These are phyloP conservation scores for Juncus effusus DNA, from an alignment of 176 grass and related monocot species.

Conservation along the genomic window DNA sequence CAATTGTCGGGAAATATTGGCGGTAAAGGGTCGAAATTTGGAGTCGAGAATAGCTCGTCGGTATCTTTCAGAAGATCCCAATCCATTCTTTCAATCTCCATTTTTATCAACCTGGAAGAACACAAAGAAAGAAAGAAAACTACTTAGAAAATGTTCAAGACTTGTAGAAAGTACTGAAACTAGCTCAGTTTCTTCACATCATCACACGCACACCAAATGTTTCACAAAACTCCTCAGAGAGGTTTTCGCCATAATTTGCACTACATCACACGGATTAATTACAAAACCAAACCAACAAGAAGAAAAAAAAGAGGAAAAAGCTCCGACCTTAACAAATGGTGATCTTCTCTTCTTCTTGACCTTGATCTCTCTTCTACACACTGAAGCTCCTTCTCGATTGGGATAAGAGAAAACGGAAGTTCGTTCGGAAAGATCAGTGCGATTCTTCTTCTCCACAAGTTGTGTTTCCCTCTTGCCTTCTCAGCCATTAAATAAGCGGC, in stretches of 20 bases:
- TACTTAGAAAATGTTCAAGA: background rate
- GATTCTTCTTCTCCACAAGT: too few relatives aligned
- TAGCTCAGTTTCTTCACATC: background rate
- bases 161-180: background rate
- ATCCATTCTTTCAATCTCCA: background rate
- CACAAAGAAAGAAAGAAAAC: background rate
- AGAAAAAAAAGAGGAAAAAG: too few relatives aligned
- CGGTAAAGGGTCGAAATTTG: background rate
- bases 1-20: background rate
- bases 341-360: too few relatives aligned
- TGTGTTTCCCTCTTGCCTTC: too few relatives aligned
- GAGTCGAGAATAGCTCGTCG: background rate
- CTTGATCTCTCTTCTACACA: too few relatives aligned
- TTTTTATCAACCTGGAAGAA: slow-evolving; percentile 10
- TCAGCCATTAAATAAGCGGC: too few relatives aligned
- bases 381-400: too few relatives aligned
- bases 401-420: too few relatives aligned
- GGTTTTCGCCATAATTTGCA: background rate
- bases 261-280: background rate
- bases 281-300: background rate
- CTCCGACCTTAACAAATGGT: too few relatives aligned
- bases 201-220: background rate
- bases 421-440: too few relatives aligned
- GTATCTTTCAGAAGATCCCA: slow-evolving; percentile 7
- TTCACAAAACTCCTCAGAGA: background rate